Conservation (phyloP, 441 rosid species). For the Omphalea diandra region DNA sequence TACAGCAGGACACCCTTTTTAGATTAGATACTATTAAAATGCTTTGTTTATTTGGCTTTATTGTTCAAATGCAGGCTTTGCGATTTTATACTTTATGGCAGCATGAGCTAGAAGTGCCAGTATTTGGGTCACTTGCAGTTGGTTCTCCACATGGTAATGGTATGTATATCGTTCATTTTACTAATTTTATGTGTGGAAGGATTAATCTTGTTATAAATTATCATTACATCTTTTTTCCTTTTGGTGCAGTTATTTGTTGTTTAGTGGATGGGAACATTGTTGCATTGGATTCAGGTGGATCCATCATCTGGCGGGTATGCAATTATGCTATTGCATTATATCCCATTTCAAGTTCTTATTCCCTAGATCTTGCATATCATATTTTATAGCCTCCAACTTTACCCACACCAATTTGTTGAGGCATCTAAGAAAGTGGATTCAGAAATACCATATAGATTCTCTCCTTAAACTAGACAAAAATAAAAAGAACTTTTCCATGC, state of each 20-base stretch:
- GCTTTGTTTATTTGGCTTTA: slow-evolving; percentile 13
- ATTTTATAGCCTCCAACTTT: neutral
- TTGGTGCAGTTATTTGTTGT: slow-evolving; percentile 81
- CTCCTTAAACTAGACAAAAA: neutral
- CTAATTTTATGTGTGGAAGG: neutral
- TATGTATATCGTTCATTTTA: slow-evolving; percentile 24
- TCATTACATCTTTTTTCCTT: neutral
- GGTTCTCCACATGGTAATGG: slow-evolving; percentile 50
- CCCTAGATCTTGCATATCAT: neutral
- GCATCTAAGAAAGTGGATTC: neutral
- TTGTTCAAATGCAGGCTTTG: slow-evolving; percentile 48
- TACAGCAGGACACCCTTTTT: neutral
- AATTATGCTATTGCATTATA: slow-evolving; percentile 1
- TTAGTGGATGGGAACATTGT: slow-evolving; percentile 82
- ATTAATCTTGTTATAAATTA: neutral
- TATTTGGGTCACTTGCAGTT: slow-evolving; percentile 76
- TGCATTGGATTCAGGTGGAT: slow-evolving; percentile 61
- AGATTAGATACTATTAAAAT: neutral
- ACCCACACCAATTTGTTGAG: neutral
- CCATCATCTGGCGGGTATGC: slow-evolving; percentile 77
- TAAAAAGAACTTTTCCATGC: neutral
- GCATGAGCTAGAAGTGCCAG: slow-evolving; percentile 68
- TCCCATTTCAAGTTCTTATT: neutral
- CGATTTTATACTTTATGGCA: slow-evolving; percentile 72
- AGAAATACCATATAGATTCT: neutral